These are phyloP conservation scores for Fusarium sp. DNA, from an alignment of 2,329 filamentous ascomycete genomes.

Conservation along the genomic window DNA sequence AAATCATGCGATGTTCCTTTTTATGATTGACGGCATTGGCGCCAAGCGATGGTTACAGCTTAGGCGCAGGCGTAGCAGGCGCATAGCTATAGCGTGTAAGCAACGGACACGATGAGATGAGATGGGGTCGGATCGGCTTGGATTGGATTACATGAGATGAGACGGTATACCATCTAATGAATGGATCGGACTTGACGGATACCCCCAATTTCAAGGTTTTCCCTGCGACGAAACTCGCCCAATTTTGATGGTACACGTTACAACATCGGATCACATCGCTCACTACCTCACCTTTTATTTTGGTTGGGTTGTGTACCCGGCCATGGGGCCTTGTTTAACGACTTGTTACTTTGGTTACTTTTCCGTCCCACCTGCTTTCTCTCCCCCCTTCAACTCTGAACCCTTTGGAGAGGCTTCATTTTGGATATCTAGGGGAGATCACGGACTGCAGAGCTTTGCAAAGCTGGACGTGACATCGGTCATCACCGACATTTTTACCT, in stretches of 20 bases:
- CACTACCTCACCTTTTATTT: constrained; percentile 9
- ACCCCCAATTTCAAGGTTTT: constrained; percentile 28
- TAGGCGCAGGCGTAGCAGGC: constrained; percentile 33
- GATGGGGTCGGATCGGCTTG: constrained; percentile 31
- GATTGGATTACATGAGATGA: constrained; percentile 33
- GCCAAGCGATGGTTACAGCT: constrained; percentile 23
- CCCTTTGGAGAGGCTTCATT: neutral
- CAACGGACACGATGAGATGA: constrained; percentile 34
- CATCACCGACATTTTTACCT: constrained; percentile 34
- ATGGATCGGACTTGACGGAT: constrained; percentile 38
- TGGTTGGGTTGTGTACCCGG: constrained; percentile 8
- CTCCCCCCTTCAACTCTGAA: neutral
- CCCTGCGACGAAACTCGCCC: constrained; percentile 25
- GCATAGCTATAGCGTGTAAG: constrained; percentile 26
- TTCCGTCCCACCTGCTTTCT: constrained; percentile 22
- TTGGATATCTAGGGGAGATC: neutral
- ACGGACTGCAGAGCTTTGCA: constrained; percentile 20
- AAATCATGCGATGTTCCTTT: constrained; percentile 24
- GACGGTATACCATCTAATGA: constrained; percentile 28
- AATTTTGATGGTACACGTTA: constrained; percentile 15
- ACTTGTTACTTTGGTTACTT: constrained; percentile 29
- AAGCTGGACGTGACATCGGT: constrained; percentile 34
- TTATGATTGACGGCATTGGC: constrained; percentile 42
- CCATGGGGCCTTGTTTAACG: constrained; percentile 27
- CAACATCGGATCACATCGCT: constrained; percentile 19